Percentiles rank a stretch among this genome's conserved stretches.
These are phyloP conservation scores for Beta corolliflora DNA, from an alignment of 179 eudicot species.

Conservation along the genomic window DNA sequence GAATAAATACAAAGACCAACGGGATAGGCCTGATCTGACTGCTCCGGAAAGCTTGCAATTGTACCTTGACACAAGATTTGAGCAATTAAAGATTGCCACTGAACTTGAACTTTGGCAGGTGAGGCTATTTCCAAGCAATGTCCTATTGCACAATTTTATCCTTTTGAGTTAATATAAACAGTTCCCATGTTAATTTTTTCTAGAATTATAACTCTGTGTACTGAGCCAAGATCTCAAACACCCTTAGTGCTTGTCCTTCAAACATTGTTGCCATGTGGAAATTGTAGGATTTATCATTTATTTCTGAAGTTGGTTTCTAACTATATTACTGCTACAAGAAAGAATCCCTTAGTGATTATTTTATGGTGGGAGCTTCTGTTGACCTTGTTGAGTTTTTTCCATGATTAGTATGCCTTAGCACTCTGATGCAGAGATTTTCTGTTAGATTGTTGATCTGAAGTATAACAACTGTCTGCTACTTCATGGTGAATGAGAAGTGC, in stretches of 20 bases:
- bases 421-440: background rate
- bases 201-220: background rate
- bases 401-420: background rate
- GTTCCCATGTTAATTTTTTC: too few relatives aligned
- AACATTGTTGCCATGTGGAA: too few relatives aligned
- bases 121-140: background rate
- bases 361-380: background rate
- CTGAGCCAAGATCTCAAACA: background rate
- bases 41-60: slow-evolving; percentile 89
- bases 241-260: background rate
- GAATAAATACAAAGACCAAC: slow-evolving; percentile 80
- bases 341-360: background rate
- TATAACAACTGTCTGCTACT: background rate
- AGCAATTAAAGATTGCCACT: slow-evolving; percentile 90
- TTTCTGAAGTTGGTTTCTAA: too few relatives aligned
- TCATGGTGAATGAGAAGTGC: background rate
- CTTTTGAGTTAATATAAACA: background rate
- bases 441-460: background rate
- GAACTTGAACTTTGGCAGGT: slow-evolving; percentile 99
- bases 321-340: background rate
- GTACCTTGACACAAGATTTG: slow-evolving; percentile 89
- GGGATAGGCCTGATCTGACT: slow-evolving; percentile 87
- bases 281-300: too few relatives aligned
- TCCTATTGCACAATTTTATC: background rate
- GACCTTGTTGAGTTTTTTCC: background rate